Base-by-base conservation (phyloP, 164 flowering plant species). In the Kingdonia uniflora region DNA sequence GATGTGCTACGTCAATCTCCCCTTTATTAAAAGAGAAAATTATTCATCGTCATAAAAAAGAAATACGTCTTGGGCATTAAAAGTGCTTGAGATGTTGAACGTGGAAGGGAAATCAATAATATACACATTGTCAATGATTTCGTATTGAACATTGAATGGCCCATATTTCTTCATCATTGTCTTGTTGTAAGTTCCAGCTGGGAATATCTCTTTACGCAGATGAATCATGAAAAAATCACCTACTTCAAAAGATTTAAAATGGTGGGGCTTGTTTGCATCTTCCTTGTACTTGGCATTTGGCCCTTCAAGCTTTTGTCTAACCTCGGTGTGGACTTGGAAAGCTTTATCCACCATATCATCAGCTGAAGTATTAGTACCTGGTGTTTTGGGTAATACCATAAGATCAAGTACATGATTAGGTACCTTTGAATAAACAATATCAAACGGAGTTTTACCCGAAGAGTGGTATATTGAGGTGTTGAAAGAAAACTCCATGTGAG, bases 371-470 rank as follows among this genome's bases (percentile, higher is more conserved):
- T 8, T 13, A 17, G 23, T 13, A 2, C 24, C 21, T 14, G 6
- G 14, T 1, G 19, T 14, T 11, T 33, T 14, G 0, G 42, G 22
- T 3, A 51, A 33, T 5, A 35, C 15, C 11, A 33, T 11, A 1
- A 33, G 14, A 35, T 51, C 54, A 35, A 35, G 39, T 13, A 23
- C 16, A 23, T 48, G 51, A 48, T 48, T 48, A 23, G 33, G 26
- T 2, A 10, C 33, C 51, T 48, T 48, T 2, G 51, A 48, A 48
- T 48, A 48, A 13, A 48, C 33, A 48, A 24, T 48, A 5, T 48
- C 11, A 26, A 49, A 49, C 5, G 52, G 52, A 21, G 37, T 15
- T 15, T 49, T 24, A 0, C 38, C 21, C 13, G 52, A 15, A n/a
- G 52, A 24, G 11, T 38, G 52, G 26, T 24, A 19, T 20, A 19